Conservation (phyloP, 352 stramenopile species). For the Phytophthora macrochlamydospora region DNA sequence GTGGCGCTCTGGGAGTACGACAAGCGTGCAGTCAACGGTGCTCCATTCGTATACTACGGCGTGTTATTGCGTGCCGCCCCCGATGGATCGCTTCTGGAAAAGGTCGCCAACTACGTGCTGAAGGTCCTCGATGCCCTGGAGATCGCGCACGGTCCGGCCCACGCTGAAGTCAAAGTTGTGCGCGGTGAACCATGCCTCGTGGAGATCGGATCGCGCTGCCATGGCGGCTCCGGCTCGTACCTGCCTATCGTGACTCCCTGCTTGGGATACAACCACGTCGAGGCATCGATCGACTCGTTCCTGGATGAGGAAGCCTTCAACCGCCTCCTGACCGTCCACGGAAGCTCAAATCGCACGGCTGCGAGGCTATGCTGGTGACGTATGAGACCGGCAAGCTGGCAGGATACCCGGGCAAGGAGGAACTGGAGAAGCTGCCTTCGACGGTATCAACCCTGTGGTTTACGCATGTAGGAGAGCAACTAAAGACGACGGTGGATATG, state of each 20-base stretch:
- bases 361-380: slow-evolving; percentile 93
- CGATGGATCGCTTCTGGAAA: slow-evolving; percentile 47
- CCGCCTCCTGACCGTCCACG: slow-evolving; percentile 48
- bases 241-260: slow-evolving; percentile 87
- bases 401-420: slow-evolving; percentile 80
- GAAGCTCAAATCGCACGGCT: slow-evolving; percentile 79
- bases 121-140: slow-evolving; percentile 83
- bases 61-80: slow-evolving; percentile 69
- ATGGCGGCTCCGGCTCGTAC: slow-evolving; percentile 95
- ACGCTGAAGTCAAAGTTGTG: slow-evolving; percentile 91
- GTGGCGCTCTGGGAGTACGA: slow-evolving; percentile 98
- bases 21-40: slow-evolving; percentile 92
- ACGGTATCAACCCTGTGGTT: slow-evolving; percentile 86
- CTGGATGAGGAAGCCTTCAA: slow-evolving; percentile 74
- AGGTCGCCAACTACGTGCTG: slow-evolving; percentile 68
- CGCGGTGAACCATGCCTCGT: slow-evolving; percentile 90
- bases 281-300: slow-evolving; percentile 89
- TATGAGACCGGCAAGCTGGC: slow-evolving; percentile 87
- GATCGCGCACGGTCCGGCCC: slow-evolving; percentile 80
- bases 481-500: slow-evolving; percentile 89
- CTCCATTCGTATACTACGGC: slow-evolving; percentile 95
- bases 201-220: slow-evolving; percentile 94
- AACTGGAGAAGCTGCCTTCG: slow-evolving; percentile 88
- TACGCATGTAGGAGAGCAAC: slow-evolving; percentile 58
- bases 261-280: slow-evolving; percentile 94